Evolutionary conservation across 306 rosid species (phyloP).

Genomic region (Vachellia collinsii): DNA sequence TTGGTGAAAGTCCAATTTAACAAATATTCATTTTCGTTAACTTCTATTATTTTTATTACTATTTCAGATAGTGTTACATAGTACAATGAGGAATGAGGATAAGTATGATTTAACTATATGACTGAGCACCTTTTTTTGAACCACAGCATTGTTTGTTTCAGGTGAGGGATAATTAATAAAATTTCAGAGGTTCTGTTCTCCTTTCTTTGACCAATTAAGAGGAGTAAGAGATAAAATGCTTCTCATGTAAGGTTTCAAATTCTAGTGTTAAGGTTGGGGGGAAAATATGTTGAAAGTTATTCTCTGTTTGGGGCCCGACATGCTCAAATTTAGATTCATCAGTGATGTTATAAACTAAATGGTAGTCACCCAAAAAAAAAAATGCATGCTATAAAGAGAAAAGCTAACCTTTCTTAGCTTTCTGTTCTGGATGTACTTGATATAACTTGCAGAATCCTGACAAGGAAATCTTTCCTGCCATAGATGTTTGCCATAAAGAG

Average conservation of each 20-base stretch:
- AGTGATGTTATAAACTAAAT: background rate
- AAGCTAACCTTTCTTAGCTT: background rate
- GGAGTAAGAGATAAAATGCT: background rate
- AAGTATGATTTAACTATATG: slow-evolving; percentile 13
- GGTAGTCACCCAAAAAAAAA: background rate
- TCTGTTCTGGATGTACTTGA: background rate
- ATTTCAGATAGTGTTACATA: background rate
- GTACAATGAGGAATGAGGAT: background rate
- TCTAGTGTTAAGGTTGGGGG: too few relatives aligned
- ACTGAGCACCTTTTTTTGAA: background rate
- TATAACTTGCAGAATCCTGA: slow-evolving; percentile 41
- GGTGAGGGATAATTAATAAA: background rate
- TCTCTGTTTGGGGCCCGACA: too few relatives aligned
- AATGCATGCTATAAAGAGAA: background rate
- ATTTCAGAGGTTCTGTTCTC: background rate
- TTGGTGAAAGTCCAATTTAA: too few relatives aligned
- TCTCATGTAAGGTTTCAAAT: background rate
- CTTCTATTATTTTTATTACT: background rate
- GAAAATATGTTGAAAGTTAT: too few relatives aligned
- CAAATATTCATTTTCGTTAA: background rate
- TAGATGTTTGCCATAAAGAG: slow-evolving; percentile 54
- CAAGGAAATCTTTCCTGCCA: slow-evolving; percentile 36
- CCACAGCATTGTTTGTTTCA: too few relatives aligned
- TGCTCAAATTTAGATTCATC: background rate
- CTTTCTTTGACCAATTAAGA: background rate